These are phyloP conservation scores for Stephanocyclus meneghinianus DNA, from an alignment of 352 stramenopile genomes.

Conservation along the genomic window DNA sequence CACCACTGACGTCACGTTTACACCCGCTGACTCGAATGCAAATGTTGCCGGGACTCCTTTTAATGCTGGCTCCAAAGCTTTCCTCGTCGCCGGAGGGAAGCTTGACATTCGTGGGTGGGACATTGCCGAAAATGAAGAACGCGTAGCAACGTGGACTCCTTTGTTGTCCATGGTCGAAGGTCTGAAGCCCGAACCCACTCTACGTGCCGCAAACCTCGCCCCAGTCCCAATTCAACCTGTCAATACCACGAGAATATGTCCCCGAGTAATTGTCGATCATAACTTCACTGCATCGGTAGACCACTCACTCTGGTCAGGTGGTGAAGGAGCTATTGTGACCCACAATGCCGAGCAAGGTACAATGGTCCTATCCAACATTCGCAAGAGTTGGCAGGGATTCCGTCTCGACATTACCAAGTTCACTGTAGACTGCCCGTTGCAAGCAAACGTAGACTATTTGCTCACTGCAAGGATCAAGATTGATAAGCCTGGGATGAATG, in stretches of 20 bases:
- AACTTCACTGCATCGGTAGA: constrained; percentile 41
- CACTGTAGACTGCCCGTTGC: constrained; percentile 12
- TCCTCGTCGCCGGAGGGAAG: constrained; percentile 33
- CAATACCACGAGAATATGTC: constrained; percentile 23
- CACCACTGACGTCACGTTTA: constrained; percentile 33
- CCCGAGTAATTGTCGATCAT: constrained; percentile 31
- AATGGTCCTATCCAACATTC: constrained; percentile 12
- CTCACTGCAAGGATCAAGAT: constrained; percentile 24
- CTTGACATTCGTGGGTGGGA: not conserved
- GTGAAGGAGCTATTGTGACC: constrained; percentile 27
- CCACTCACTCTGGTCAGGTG: constrained; percentile 44
- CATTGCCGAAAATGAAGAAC: not conserved
- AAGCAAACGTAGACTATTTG: constrained; percentile 11
- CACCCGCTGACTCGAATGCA: constrained; percentile 37
- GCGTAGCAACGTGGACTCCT: not conserved
- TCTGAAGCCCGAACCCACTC: not conserved
- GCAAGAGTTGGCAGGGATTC: constrained; percentile 28
- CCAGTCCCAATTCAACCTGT: not conserved
- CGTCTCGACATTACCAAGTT: constrained; percentile 43
- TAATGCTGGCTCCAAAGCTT: constrained; percentile 34
- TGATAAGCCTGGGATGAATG: constrained; percentile 21
- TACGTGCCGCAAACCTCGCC: not conserved
- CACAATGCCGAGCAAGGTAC: constrained; percentile 22
- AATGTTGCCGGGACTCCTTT: constrained; percentile 28
- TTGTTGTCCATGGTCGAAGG: not conserved